Conservation (phyloP, 2,329 filamentous ascomycete genomes). For the Zymoseptoria passerinii region DNA sequence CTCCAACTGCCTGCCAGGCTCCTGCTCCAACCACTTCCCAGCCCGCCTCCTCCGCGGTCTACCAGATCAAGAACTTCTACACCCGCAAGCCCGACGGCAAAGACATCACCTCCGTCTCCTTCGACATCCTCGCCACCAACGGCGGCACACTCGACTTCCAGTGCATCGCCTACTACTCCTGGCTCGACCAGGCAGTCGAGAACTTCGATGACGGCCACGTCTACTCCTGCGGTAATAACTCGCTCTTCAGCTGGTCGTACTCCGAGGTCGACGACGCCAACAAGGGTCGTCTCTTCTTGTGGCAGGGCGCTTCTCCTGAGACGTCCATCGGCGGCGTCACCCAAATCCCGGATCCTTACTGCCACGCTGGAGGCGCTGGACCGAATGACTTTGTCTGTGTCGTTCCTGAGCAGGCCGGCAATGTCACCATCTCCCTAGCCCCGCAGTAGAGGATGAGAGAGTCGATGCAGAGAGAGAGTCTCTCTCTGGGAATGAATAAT, state of each 20-base stretch:
- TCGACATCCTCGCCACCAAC: constrained; percentile 13
- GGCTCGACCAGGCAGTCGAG: not conserved
- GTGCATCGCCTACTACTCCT: constrained; percentile 6
- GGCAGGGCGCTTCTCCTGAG: constrained; percentile 4
- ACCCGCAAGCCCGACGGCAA: constrained; percentile 7
- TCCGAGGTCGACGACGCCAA: not conserved
- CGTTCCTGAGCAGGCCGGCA: not conserved
- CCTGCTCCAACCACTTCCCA: not conserved
- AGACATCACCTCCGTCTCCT: constrained; percentile 8
- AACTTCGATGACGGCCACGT: constrained; percentile 6
- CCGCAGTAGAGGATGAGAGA: not conserved
- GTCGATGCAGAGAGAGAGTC: not conserved
- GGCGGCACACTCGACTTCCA: constrained; percentile 9
- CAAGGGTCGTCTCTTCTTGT: constrained; percentile 7
- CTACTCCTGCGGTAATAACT: constrained; percentile 10
- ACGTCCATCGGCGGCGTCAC: not conserved
- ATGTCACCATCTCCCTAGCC: not conserved
- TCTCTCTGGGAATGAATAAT: not conserved
- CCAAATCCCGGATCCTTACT: constrained; percentile 4
- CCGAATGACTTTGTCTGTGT: constrained; percentile 1
- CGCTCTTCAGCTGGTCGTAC: constrained; percentile 8
- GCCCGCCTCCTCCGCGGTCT: constrained; percentile 1
- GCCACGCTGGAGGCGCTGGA: constrained; percentile 2
- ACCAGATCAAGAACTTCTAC: constrained; percentile 12
- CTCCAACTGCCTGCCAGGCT: constrained; percentile 1